Base-by-base conservation (phyloP, 352 stramenopile species). In the Globisporangium paroecandrum region DNA sequence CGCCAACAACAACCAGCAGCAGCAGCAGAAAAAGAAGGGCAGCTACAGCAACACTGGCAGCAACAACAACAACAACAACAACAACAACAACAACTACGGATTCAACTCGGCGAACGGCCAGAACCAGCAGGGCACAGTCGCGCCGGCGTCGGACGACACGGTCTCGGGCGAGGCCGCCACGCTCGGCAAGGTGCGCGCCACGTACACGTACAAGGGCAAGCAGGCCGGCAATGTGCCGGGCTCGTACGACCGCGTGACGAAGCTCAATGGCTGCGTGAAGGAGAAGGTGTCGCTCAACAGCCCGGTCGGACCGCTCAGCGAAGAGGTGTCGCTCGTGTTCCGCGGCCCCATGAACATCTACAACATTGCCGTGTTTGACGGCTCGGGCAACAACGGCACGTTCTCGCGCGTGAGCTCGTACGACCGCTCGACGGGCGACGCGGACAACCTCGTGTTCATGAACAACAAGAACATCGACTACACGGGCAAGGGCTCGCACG, bases 311-410 rank as follows among this genome's bases (percentile, higher is more conserved):
- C 83, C 81, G 29, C 65, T 90, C 59, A 82, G 66, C 5, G 84
- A 90, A 62, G 75, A 84, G n/a, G 73, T 87, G 47, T 77, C 75
- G 13, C 70, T 90, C 64, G 70, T 89, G 20, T 89, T 89, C 70
- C 84, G 82, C 65, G 84, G 80, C 1, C 82, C 82, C 0, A 72
- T 78, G 68, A 43, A 82, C 51, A 83, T 92, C 46, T 70, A 74
- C 47, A 77, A 89, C 73, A 88, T 90, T 46, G 74, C 76, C 0
- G 77, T 92, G 25, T 92, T 64, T 20, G 25, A 51, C 18, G 36
- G 36, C 22, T 51, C 36, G 25, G 10, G 29, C 32, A 24, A 22
- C 34, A 64, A 64, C 20, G 36, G 36, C n/a, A 36, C 58, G 22
- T 64, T 51, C 20, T 8, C 22, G 22, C 58, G 58, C 3, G 58